Percentiles rank a stretch among this genome's conserved stretches.
phyloP scores from a whole-genome alignment of 1,284 basidiomycete species.

The Chalciporus sp. region DNA sequence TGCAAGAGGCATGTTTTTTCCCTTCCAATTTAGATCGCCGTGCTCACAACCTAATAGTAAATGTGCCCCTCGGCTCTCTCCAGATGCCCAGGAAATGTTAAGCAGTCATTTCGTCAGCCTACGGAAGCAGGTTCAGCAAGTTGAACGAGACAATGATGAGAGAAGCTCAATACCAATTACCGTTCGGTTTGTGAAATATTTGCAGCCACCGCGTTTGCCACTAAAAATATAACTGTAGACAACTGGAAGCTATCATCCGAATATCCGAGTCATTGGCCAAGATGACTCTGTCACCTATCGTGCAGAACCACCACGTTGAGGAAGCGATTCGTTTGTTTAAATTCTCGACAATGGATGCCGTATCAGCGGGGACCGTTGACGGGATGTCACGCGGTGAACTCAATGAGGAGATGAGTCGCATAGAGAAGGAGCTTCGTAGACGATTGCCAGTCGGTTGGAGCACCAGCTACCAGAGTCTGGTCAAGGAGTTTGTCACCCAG shows the following conservation, averaged over 20 bases:
- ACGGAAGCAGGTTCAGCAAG: slow-evolving; percentile 93
- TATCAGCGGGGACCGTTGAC: slow-evolving; percentile 90
- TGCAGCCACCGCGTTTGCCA: slow-evolving; percentile 1
- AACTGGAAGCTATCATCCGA: slow-evolving; percentile 98
- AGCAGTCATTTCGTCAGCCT: slow-evolving; percentile 96
- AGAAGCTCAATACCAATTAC: slow-evolving; percentile 98
- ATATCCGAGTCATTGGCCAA: slow-evolving; percentile 98
- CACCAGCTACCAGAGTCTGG: slow-evolving; percentile 91
- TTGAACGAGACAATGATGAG: slow-evolving; percentile 97
- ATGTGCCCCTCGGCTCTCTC: slow-evolving; percentile 92
- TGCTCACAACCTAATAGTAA: slow-evolving; percentile 54
- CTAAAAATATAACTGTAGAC: slow-evolving; percentile 51
- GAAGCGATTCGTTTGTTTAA: slow-evolving; percentile 99
- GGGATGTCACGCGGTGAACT: slow-evolving; percentile 92
- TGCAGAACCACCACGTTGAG: slow-evolving; percentile 94
- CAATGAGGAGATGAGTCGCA: slow-evolving; percentile 91
- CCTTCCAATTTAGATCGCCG: neutral
- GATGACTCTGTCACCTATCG: slow-evolving; percentile 85
- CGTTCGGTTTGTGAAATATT: slow-evolving; percentile 68
- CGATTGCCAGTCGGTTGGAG: slow-evolving; percentile 96
- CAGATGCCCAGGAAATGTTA: slow-evolving; percentile 95
- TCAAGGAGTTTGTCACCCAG: slow-evolving; percentile 93
- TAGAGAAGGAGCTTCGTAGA: slow-evolving; percentile 90
- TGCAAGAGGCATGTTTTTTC: slow-evolving; percentile 78
- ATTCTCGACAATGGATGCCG: slow-evolving; percentile 99